Conservation (phyloP, 805 yeast species). For the Cyberlindnera suaveolens region DNA sequence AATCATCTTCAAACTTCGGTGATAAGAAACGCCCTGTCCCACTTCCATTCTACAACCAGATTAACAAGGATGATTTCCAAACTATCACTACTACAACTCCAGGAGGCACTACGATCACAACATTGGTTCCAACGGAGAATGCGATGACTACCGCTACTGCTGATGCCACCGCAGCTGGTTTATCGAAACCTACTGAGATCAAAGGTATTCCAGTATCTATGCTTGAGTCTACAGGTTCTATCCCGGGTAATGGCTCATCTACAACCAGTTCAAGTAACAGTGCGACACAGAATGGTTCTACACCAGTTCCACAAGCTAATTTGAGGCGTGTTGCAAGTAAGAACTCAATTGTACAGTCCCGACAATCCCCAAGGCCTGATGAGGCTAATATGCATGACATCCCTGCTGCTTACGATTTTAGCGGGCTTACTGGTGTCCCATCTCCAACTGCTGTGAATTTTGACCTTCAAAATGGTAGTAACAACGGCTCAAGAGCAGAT, state of each 20-base stretch:
- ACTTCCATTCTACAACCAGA: constrained; percentile 84
- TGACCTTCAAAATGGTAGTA: not conserved
- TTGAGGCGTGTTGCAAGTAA: constrained; percentile 17
- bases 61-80: constrained; percentile 81
- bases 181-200: constrained; percentile 49
- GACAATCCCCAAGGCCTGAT: constrained; percentile 3
- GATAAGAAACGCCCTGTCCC: constrained; percentile 38
- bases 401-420: constrained; percentile 14
- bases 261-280: not conserved
- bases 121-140: constrained; percentile 78
- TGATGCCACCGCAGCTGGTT: constrained; percentile 49
- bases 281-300: not conserved
- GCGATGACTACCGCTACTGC: constrained; percentile 61
- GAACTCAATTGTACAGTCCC: constrained; percentile 8
- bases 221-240: constrained; percentile 78
- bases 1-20: constrained; percentile 12
- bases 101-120: constrained; percentile 86
- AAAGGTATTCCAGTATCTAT: constrained; percentile 65
- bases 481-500: constrained; percentile 13
- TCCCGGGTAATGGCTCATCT: constrained; percentile 19
- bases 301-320: constrained; percentile 1
- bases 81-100: constrained; percentile 84
- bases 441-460: constrained; percentile 10
- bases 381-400: not conserved
- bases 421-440: constrained; percentile 7